Percentiles rank a stretch among this genome's conserved stretches.
Conservation (phyloP, 2,329 filamentous ascomycete genomes). For the Cercospora sesami region DNA sequence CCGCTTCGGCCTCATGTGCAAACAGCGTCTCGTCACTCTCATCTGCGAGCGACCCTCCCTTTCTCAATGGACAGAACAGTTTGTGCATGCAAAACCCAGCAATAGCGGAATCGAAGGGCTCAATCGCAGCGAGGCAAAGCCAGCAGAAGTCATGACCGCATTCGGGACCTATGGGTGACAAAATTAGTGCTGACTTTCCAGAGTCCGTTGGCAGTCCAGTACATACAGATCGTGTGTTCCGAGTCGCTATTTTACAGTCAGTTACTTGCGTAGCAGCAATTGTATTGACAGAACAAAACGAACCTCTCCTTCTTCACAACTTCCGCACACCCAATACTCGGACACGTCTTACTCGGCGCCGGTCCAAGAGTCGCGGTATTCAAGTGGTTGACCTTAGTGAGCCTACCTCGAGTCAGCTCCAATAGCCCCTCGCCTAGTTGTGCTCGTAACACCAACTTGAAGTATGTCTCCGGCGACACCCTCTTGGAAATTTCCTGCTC, state of each 20-base stretch:
- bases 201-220: rapidly evolving
- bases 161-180: background rate
- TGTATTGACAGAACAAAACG: background rate
- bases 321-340: background rate
- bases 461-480: background rate
- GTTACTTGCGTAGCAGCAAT: background rate
- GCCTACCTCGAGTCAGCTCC: background rate
- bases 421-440: background rate
- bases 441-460: background rate
- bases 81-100: background rate
- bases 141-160: background rate
- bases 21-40: background rate
- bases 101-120: background rate
- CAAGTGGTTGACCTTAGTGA: background rate
- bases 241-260: background rate
- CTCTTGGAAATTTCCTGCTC: background rate
- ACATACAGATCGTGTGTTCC: background rate
- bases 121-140: background rate
- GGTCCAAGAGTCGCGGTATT: background rate
- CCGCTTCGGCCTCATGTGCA: background rate
- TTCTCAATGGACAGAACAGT: background rate
- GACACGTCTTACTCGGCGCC: background rate
- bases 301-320: background rate
- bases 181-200: background rate
- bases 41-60: background rate